phyloP scores from a whole-genome alignment of 225 moss, liverwort and hornwort genomes.

The Marchantia paleacea region DNA sequence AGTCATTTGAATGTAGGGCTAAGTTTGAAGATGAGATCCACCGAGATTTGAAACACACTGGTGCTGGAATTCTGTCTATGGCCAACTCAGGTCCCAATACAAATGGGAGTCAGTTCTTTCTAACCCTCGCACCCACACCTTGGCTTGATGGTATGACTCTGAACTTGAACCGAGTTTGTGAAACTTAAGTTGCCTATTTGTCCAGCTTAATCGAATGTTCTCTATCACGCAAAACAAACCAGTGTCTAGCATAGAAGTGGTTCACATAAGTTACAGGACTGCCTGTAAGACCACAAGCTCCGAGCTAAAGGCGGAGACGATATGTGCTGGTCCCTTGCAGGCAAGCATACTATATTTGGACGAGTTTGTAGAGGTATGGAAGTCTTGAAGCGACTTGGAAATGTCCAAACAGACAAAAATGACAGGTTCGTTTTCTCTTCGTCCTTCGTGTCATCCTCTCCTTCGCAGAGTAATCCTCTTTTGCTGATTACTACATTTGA shows the following conservation, averaged over 20 bases:
- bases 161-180: not conserved
- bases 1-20: slow-evolving; percentile 45
- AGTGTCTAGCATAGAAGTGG: too few relatives aligned
- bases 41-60: slow-evolving; percentile 90
- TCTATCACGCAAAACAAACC: too few relatives aligned
- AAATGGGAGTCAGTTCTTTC: slow-evolving; percentile 96
- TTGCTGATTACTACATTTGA: not conserved
- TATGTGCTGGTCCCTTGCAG: slow-evolving; percentile 21
- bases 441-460: not conserved
- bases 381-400: slow-evolving; percentile 61
- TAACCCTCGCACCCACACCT: slow-evolving; percentile 78
- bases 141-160: slow-evolving; percentile 82
- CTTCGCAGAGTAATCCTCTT: too few relatives aligned
- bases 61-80: slow-evolving; percentile 95
- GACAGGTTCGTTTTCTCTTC: slow-evolving; percentile 33
- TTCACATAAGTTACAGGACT: too few relatives aligned
- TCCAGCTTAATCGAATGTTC: too few relatives aligned
- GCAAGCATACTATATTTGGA: slow-evolving; percentile 68
- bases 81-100: slow-evolving; percentile 93
- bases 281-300: too few relatives aligned
- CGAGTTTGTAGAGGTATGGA: slow-evolving; percentile 68
- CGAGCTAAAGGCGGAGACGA: too few relatives aligned
- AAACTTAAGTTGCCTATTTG: not conserved
- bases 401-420: slow-evolving; percentile 62
- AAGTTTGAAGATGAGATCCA: slow-evolving; percentile 94